Percentiles rank a stretch among this genome's conserved stretches.
Evolutionary conservation across 1,139 yeast genomes (phyloP).

Genomic region (Blastobotrys persicus): DNA sequence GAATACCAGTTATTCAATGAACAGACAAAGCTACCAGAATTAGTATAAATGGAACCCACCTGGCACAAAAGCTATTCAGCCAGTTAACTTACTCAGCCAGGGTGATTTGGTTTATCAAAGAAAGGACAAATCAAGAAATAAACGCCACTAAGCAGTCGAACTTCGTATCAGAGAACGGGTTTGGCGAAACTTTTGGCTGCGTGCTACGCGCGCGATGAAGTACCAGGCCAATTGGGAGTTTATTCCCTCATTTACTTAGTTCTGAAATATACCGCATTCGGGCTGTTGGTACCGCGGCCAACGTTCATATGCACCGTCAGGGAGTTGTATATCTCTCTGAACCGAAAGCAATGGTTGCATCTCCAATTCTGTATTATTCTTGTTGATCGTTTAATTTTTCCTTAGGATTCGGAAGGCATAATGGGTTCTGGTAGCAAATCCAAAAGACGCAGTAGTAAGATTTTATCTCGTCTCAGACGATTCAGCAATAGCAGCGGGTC

Average conservation of each 20-base stretch:
- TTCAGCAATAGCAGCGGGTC: neutral
- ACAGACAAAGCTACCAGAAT: too few relatives aligned
- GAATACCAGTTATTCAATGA: neutral
- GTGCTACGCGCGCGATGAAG: neutral
- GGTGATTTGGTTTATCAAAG: too few relatives aligned
- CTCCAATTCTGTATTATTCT: too few relatives aligned
- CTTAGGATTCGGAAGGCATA: neutral
- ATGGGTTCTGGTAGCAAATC: slow-evolving; percentile 1
- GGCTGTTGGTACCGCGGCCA: slow-evolving; percentile 1
- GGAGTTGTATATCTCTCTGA: too few relatives aligned
- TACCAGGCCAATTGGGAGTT: neutral
- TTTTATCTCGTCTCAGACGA: neutral
- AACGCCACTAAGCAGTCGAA: neutral
- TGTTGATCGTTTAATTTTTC: too few relatives aligned
- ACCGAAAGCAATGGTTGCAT: too few relatives aligned
- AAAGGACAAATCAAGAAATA: neutral
- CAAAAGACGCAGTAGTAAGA: slow-evolving; percentile 5
- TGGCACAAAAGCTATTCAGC: too few relatives aligned
- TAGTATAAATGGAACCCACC: too few relatives aligned
- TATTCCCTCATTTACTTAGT: neutral
- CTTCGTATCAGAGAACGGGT: neutral
- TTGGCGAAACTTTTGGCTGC: neutral
- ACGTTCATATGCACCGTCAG: slow-evolving; percentile 2
- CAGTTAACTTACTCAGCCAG: neutral
- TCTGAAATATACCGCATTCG: neutral